A percentile compares a stretch with the other conserved stretches of the same genome.
These are phyloP conservation scores for Hymenoscyphus salicellus DNA, from an alignment of 2,329 filamentous ascomycete species.

Conservation along the genomic window DNA sequence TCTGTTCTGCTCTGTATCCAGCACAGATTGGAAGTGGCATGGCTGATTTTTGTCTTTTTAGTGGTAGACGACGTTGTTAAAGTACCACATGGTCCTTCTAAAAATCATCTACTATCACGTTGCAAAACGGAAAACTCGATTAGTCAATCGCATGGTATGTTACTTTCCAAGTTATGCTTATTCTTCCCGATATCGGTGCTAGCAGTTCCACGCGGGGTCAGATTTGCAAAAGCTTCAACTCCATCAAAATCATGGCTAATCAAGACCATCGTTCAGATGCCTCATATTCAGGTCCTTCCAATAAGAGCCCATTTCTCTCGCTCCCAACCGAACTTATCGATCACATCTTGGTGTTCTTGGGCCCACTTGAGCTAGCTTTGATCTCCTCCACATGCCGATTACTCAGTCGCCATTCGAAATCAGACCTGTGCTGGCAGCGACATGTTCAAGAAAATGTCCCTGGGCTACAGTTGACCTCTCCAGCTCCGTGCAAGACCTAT, in stretches of 20 bases:
- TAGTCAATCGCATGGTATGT: conserved; percentile 4
- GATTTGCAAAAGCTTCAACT: conserved; percentile 15
- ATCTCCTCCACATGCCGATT: conserved; percentile 59
- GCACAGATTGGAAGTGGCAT: not conserved
- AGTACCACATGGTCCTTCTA: not conserved
- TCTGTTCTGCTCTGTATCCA: not conserved
- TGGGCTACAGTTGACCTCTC: conserved; percentile 47
- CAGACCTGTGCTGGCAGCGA: conserved; percentile 70
- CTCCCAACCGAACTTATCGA: conserved; percentile 76
- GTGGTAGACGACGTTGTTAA: not conserved
- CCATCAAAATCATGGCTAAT: conserved; percentile 8
- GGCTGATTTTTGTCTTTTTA: not conserved
- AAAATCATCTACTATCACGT: not conserved
- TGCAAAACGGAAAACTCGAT: not conserved
- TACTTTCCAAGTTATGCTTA: not conserved
- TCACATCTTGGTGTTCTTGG: conserved; percentile 65
- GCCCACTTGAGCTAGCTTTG: conserved; percentile 59
- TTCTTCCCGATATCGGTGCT: conserved; percentile 1
- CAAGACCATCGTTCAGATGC: conserved; percentile 2
- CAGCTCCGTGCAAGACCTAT: conserved; percentile 62
- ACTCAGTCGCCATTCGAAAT: conserved; percentile 56
- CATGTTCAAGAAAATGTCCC: conserved; percentile 69
- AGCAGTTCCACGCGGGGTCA: not conserved
- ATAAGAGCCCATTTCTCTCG: conserved; percentile 40
- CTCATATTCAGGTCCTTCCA: not conserved